Conservation (phyloP, 1,284 basidiomycete genomes). For the Moesziomyces sp. region DNA sequence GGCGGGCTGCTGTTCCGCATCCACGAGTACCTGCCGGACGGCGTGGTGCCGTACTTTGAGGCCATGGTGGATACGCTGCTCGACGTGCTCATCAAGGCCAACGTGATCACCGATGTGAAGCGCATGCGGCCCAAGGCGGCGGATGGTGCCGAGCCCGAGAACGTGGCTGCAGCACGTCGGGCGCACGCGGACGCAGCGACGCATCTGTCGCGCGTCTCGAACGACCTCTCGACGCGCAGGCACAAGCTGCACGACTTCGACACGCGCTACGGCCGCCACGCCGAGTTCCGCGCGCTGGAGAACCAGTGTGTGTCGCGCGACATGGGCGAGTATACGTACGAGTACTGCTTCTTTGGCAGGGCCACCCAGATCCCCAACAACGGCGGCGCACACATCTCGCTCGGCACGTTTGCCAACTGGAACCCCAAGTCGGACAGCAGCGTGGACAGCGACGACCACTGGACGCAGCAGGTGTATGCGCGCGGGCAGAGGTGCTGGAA, state of each 20-base stretch:
- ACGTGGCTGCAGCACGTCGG: constrained; percentile 71
- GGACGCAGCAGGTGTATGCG: constrained; percentile 82
- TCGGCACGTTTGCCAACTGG: constrained; percentile 72
- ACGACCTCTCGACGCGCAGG: constrained; percentile 71
- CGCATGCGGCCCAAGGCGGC: constrained; percentile 28
- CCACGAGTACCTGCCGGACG: constrained; percentile 86
- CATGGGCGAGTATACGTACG: constrained; percentile 95
- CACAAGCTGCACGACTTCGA: constrained; percentile 72
- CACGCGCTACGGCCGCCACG: constrained; percentile 80
- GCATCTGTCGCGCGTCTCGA: constrained; percentile 70
- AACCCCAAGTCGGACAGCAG: constrained; percentile 81
- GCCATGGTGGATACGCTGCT: constrained; percentile 76
- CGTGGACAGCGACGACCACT: constrained; percentile 76
- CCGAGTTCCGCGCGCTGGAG: constrained; percentile 96
- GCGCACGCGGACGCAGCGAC: constrained; percentile 69
- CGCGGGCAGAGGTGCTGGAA: constrained; percentile 92
- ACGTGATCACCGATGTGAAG: constrained; percentile 71
- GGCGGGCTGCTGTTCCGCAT: constrained; percentile 75
- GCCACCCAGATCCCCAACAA: constrained; percentile 88
- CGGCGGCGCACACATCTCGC: constrained; percentile 80
- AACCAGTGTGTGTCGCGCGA: constrained; percentile 81
- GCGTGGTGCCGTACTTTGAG: constrained; percentile 80
- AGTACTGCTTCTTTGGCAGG: constrained; percentile 91
- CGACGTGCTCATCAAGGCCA: constrained; percentile 77
- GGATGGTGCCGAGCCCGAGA: constrained; percentile 40